Evolutionary conservation across 2,329 filamentous ascomycete genomes (phyloP), one percentile per base, ranked within the genome.

Genomic region (Pestalotiopsis sp.): DNA sequence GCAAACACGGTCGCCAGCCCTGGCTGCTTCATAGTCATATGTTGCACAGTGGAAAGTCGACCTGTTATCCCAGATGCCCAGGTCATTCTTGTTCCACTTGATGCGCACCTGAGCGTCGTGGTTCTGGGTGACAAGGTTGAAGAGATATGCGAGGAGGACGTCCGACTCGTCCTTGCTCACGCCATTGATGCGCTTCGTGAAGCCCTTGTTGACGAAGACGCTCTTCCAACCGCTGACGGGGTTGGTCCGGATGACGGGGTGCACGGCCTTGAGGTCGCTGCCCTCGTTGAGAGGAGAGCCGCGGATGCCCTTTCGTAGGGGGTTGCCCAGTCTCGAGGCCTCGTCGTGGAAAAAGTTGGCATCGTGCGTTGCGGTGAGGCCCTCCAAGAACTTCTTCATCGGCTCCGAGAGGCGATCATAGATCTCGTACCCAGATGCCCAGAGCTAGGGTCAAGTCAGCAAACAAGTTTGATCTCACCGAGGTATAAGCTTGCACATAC

Each of bases 11-110:
- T 87, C 79, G 58, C 83, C 80, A 71, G 79, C 77, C 70, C 86
- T 77, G 31, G 80, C 78, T 12, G 81, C 84, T 38, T 82, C 81
- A 13, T 91, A 91, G 72, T 92, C 90, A 70, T 87, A 90, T 0
- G 88, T 91, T 0, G 88, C 89, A 49, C 85, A 83, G 70, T 85
- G 83, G 72, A 80, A 83, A 12, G 80, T 85, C 38, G 79, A 83
- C 65, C 84, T 78, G 73, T 92, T 92, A 74, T 92, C 90, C 90
- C 90, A 92, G 71, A 92, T 90, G 1, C 89, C 86, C 4, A 85
- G 74, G 72, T 88, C 85, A 68, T 87, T 86, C 74, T 83, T 79
- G 66, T 78, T 80, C 86, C 86, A 88, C 66, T 81, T 80, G 73
- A 85, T 88, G 4, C 87, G 80, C 9, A 89, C 86, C 73, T 89